Conservation (phyloP, 306 rosid species). For the Ziziphus jujuba region DNA sequence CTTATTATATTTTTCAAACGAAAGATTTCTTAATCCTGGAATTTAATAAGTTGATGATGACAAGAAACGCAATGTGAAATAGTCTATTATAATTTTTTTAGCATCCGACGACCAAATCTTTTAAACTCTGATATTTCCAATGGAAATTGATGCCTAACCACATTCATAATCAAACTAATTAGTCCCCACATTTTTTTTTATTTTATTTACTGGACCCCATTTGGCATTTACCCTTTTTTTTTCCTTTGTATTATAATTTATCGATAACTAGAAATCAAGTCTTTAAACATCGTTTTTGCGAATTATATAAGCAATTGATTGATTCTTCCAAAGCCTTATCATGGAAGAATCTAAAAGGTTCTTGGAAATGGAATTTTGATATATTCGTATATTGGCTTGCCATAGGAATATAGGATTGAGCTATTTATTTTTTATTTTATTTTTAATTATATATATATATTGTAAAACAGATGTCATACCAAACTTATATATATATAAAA, state of each 20-base stretch:
- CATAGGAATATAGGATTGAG: too few species aligned
- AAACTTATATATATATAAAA: too few species aligned
- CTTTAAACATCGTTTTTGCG: slow-evolving; percentile 9
- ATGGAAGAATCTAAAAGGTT: slow-evolving; percentile 19
- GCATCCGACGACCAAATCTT: slow-evolving; percentile 6
- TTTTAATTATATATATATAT: too few species aligned
- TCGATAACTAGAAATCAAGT: neutral
- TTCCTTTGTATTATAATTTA: neutral
- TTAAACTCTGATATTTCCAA: slow-evolving; percentile 14
- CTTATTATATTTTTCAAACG: neutral
- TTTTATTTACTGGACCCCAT: slow-evolving; percentile 22
- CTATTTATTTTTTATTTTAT: too few species aligned
- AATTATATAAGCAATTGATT: slow-evolving; percentile 3
- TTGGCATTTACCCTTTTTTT: slow-evolving; percentile 23
- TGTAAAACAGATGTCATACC: too few species aligned
- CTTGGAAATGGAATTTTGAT: too few species aligned
- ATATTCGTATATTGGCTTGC: too few species aligned
- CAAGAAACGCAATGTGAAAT: slow-evolving; percentile 32
- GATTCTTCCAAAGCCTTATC: slow-evolving; percentile 22
- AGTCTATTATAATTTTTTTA: neutral
- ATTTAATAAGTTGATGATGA: slow-evolving; percentile 36
- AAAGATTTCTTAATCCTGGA: slow-evolving; percentile 25
- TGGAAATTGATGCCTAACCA: too few species aligned
- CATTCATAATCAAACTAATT: too few species aligned
- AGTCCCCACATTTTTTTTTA: slow-evolving; percentile 17